Evolutionary conservation across 495 filamentous ascomycete species (phyloP), one percentile per base, ranked within the genome.

Genomic region (Trichoderma asperelloides): DNA sequence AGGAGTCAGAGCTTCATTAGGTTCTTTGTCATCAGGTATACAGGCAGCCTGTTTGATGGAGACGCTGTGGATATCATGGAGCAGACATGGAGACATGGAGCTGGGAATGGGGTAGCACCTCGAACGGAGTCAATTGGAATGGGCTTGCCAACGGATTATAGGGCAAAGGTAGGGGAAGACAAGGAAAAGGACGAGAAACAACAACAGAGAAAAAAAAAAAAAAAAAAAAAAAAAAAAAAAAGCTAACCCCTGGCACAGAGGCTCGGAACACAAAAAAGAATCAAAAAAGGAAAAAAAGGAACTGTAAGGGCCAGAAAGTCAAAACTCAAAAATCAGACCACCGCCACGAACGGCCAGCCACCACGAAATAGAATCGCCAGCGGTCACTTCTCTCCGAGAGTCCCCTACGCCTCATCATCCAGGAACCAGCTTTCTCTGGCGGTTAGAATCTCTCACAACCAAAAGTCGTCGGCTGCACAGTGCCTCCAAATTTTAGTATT

Each of bases 191-290:
- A 60, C 3, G 47, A 21, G 1, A 21, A 21, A 51, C 47, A 28
- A 55, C 18, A 25, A 23, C 55, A 60, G 1, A 7, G 11, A 25
- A 64, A 37, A 68, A 60, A 70, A 65, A 70, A 70, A 73, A 64
- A 68, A 72, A 72, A 72, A 68, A 72, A 69, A 71, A 68, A 63
- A 66, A 45, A 74, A 69, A 70, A 69, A 23, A 45, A 40, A 27
- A 65, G 23, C 11, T 0, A 64, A 30, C 33, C 63, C 12, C 5
- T 30, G 13, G 39, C 39, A 6, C 39, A n/a, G n/a, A 45, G 11
- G 4, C 18, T 27, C 30, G 33, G 23, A 65, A 45, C 25, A 41
- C 63, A 62, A 51, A 62, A 49, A 33, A 60, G 41, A 41, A 65
- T 55, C 39, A 27, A 47, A 37, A 64, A 64, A 7, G 37, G 33